These are phyloP conservation scores for Chrysoporthe cubensis DNA, from an alignment of 2,329 filamentous ascomycete species.

Conservation along the genomic window DNA sequence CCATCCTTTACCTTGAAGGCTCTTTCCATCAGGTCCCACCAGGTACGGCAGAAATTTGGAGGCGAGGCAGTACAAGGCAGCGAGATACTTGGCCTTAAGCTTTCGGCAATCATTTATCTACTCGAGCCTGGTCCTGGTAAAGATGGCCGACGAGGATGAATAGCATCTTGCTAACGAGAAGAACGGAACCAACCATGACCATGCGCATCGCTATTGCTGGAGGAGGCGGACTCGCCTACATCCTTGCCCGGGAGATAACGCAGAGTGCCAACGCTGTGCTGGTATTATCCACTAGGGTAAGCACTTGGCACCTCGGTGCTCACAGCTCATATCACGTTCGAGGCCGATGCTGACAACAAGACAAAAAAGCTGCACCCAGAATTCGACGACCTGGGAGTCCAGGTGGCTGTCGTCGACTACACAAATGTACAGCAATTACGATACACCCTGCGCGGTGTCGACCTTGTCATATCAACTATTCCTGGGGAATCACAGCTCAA, in stretches of 20 bases:
- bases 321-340: slow-evolving; percentile 24
- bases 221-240: slow-evolving; percentile 48
- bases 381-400: slow-evolving; percentile 60
- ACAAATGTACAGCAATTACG: slow-evolving; percentile 58
- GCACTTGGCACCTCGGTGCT: slow-evolving; percentile 31
- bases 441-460: slow-evolving; percentile 71
- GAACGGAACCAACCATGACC: slow-evolving; percentile 35
- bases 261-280: slow-evolving; percentile 70
- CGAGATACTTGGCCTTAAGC: slow-evolving; percentile 8
- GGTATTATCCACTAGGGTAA: slow-evolving; percentile 69
- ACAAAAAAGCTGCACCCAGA: slow-evolving; percentile 47
- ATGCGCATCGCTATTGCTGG: slow-evolving; percentile 56
- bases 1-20: background rate
- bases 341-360: slow-evolving; percentile 13
- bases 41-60: slow-evolving; percentile 10
- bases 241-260: slow-evolving; percentile 59
- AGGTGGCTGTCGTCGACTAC: slow-evolving; percentile 73
- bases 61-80: slow-evolving; percentile 13
- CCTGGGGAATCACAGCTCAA: slow-evolving; percentile 69
- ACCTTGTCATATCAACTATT: slow-evolving; percentile 77
- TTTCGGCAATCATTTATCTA: slow-evolving; percentile 16
- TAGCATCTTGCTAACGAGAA: slow-evolving; percentile 5
- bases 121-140: slow-evolving; percentile 13
- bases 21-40: background rate
- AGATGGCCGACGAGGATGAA: slow-evolving; percentile 15